Conservation (phyloP, 2,329 filamentous ascomycete species). For the Pezicula neosporulosa region DNA sequence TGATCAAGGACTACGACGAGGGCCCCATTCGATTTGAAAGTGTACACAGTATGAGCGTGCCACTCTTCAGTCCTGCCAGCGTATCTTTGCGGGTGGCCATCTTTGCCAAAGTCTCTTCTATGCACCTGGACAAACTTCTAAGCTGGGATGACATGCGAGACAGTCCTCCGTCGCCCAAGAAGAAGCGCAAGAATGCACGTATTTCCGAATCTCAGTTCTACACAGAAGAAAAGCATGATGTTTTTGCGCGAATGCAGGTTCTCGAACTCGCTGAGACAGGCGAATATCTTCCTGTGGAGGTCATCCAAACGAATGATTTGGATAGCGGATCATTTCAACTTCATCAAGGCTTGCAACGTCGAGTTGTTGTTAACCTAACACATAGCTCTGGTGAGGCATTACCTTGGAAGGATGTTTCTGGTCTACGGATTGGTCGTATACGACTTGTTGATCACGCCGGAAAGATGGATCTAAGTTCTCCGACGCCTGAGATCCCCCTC, state of each 20-base stretch:
- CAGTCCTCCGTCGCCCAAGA: slow-evolving; percentile 56
- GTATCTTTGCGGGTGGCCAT: slow-evolving; percentile 82
- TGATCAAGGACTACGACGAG: slow-evolving; percentile 93
- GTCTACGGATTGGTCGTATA: slow-evolving; percentile 75
- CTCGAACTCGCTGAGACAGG: slow-evolving; percentile 89
- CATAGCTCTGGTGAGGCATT: slow-evolving; percentile 86
- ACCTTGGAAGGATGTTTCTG: slow-evolving; percentile 81
- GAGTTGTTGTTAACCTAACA: slow-evolving; percentile 82
- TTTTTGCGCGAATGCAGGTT: slow-evolving; percentile 84
- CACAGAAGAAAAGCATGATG: slow-evolving; percentile 88
- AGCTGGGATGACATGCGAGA: slow-evolving; percentile 99
- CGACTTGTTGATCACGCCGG: slow-evolving; percentile 81
- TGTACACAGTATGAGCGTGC: slow-evolving; percentile 96
- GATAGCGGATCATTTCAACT: slow-evolving; percentile 92
- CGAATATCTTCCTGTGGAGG: slow-evolving; percentile 88
- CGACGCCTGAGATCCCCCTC: slow-evolving; percentile 70
- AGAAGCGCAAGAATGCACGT: slow-evolving; percentile 52
- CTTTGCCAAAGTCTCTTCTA: slow-evolving; percentile 84
- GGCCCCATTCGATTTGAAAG: slow-evolving; percentile 91
- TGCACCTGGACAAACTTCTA: slow-evolving; percentile 94
- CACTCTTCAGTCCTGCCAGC: slow-evolving; percentile 70
- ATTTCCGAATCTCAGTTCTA: slow-evolving; percentile 92
- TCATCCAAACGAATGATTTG: slow-evolving; percentile 78
- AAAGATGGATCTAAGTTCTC: slow-evolving; percentile 73
- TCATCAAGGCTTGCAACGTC: slow-evolving; percentile 88